Conservation (phyloP, 495 filamentous ascomycete genomes). For the Trypethelium eluteriae region DNA sequence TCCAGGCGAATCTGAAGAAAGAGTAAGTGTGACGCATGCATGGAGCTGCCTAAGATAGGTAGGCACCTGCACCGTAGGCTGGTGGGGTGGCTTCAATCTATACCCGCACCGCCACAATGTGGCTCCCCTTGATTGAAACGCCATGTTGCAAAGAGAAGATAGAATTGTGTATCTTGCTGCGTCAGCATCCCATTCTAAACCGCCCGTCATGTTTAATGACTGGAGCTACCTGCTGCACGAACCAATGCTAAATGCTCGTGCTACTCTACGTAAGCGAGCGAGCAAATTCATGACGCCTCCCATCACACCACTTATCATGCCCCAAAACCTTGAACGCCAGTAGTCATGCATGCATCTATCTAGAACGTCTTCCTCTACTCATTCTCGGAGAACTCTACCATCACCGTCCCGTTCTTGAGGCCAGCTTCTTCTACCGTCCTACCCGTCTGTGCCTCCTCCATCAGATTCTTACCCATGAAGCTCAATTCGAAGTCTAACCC, state of each 20-base stretch:
- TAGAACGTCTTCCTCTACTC: slow-evolving; percentile 27
- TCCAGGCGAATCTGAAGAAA: no score
- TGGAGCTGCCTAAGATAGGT: no score
- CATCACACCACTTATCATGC: not conserved
- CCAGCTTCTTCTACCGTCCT: slow-evolving; percentile 74
- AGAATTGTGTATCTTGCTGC: no score
- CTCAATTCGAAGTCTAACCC: slow-evolving; percentile 79
- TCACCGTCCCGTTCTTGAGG: slow-evolving; percentile 81
- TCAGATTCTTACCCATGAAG: slow-evolving; percentile 70
- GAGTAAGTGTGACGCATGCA: no score
- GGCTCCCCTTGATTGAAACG: no score
- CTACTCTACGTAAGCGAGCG: not conserved
- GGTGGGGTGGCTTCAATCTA: no score
- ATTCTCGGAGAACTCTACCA: slow-evolving; percentile 79
- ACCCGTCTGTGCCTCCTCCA: slow-evolving; percentile 53
- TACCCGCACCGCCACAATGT: no score
- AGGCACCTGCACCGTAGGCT: no score
- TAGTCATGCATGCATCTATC: not conserved
- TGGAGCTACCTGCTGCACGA: not conserved
- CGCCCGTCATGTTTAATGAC: not conserved
- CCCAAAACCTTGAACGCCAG: not conserved
- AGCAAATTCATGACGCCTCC: not conserved
- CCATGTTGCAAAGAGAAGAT: no score
- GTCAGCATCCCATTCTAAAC: not conserved
- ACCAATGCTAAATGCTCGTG: not conserved